Base-by-base conservation (phyloP, 2,329 filamentous ascomycete species). In the Ceratocystis diversiconidia region DNA sequence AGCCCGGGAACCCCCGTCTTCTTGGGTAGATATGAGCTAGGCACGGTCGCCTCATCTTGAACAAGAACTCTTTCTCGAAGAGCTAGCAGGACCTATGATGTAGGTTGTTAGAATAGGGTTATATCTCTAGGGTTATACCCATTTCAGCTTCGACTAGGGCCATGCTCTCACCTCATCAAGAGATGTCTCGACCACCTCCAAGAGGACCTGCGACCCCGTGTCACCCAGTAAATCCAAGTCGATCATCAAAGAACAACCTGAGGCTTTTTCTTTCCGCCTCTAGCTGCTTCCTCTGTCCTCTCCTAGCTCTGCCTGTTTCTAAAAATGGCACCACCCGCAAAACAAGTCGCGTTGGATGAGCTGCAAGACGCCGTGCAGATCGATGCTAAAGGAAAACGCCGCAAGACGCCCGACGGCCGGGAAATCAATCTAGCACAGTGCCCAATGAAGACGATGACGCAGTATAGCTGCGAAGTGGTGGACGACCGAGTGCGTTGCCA, bases 311-410 rank as follows among this genome's bases (percentile, higher is more conserved):
- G 28, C 55, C 55, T n/a, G 6, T 36, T 10, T 59, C 5, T 36
- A 5, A 12, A 46, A 68, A 86, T 87, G 84, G 75, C 84, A 61
- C 84, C 83, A 25, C 82, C 83, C 41, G 80, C 80, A 72, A 76
- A 77, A 65, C 75, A 77, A 65, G 86, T 85, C 71, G 74, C 79
- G n/a, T 78, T 79, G 8, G 74, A 76, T 3, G 75, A 82, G 65
- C 77, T 86, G 30, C 76, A 79, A 7, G 69, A 75, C 46, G 77
- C 76, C 61, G 73, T 82, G 60, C 83, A 85, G 70, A 68, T 75
- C 41, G 76, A 79, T 63, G 72, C 72, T 17, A 75, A 77, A 46
- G 80, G 80, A 6, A 79, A 78, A 63, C 79, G 79, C 65, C 80
- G 82, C 68, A 85, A 85, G 52, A 60, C 61, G 10, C 6, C 6